Evolutionary conservation across 106 monocot genomes (phyloP).

Genomic region (Xerophyta viscosa): DNA sequence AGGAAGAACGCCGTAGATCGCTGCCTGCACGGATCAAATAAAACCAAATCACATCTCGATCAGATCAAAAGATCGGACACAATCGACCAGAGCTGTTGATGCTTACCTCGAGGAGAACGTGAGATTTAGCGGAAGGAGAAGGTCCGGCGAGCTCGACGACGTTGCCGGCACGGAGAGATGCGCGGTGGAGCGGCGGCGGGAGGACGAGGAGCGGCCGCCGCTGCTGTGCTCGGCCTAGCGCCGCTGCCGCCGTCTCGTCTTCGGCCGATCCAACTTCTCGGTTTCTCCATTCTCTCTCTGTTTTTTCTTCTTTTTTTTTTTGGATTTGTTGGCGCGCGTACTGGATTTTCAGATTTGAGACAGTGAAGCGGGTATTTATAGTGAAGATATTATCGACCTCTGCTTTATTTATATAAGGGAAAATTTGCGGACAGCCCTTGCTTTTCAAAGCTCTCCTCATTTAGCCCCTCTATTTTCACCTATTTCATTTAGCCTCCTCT

Average conservation of each 20-base stretch:
- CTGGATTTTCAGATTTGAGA: too few species aligned
- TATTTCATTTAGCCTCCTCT: too few species aligned
- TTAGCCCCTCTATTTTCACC: too few species aligned
- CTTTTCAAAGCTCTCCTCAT: too few species aligned
- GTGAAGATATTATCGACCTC: too few species aligned
- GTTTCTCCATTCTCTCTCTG: conserved; percentile 3
- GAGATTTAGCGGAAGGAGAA: conserved; percentile 76
- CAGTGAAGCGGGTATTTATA: too few species aligned
- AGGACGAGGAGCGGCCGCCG: conserved; percentile 51
- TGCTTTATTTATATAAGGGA: too few species aligned
- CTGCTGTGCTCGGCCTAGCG: conserved; percentile 32
- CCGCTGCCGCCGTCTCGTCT: conserved; percentile 49
- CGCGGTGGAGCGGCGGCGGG: conserved; percentile 71
- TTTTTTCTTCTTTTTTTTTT: too few species aligned
- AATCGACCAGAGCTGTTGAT: too few species aligned
- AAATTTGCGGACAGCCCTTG: too few species aligned
- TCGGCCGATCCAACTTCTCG: conserved; percentile 43
- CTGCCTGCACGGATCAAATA: conserved; percentile 28
- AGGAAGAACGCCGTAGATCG: conserved; percentile 67
- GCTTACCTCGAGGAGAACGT: conserved; percentile 71
- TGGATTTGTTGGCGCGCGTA: too few species aligned
- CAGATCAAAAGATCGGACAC: too few species aligned
- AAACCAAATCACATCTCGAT: neutral
- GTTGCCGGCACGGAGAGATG: conserved; percentile 68
- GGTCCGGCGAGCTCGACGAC: conserved; percentile 93